Conservation (phyloP, 345 rosid species). For the Corchorus capsularis region DNA sequence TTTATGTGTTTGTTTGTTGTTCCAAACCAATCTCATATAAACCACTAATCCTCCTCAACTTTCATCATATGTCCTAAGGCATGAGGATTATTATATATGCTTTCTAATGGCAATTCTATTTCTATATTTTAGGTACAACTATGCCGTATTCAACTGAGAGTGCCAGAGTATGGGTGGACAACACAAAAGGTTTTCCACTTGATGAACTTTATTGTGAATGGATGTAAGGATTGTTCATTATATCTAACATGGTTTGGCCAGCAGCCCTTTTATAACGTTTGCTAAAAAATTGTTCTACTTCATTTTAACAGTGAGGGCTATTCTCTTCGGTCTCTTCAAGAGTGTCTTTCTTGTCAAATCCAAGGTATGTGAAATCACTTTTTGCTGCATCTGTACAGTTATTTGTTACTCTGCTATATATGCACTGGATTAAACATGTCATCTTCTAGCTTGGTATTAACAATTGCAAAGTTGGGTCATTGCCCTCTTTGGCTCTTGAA, state of each 20-base stretch:
- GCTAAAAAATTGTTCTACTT: slow-evolving; percentile 3
- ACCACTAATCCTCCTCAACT: neutral
- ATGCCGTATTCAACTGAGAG: slow-evolving; percentile 76
- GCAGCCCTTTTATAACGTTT: slow-evolving; percentile 5
- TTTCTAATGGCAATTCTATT: neutral
- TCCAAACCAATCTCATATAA: too few species aligned
- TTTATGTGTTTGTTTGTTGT: neutral
- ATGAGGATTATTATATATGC: neutral
- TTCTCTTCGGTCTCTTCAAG: slow-evolving; percentile 51
- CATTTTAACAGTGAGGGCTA: slow-evolving; percentile 50
- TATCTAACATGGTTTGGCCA: slow-evolving; percentile 8
- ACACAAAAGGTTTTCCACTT: slow-evolving; percentile 94
- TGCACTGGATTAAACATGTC: neutral
- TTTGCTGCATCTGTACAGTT: neutral
- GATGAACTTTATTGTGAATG: slow-evolving; percentile 89
- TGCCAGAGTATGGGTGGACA: slow-evolving; percentile 96
- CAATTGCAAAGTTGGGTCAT: neutral
- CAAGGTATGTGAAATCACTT: slow-evolving; percentile 35
- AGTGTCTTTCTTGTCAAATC: slow-evolving; percentile 45
- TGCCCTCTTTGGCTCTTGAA: neutral
- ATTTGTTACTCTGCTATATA: neutral
- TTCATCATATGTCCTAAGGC: neutral
- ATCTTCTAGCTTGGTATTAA: neutral
- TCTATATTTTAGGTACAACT: slow-evolving; percentile 60
- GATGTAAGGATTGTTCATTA: slow-evolving; percentile 45